Conservation (phyloP, 352 stramenopile species). For the Globisporangium rhizosaccharum region DNA sequence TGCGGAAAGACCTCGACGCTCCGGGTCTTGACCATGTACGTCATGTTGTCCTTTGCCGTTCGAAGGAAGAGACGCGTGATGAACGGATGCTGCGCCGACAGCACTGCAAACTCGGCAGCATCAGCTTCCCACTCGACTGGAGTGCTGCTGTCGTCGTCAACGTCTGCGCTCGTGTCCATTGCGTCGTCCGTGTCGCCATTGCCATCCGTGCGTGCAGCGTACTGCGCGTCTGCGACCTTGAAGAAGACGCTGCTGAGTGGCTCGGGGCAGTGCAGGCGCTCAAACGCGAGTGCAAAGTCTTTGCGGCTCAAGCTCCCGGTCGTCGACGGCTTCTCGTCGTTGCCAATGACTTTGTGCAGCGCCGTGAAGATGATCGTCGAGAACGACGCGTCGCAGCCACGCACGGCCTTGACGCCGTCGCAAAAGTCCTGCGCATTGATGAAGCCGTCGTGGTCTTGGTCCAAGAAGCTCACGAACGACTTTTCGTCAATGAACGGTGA, state of each 20-base stretch:
- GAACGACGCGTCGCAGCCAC: constrained; percentile 48
- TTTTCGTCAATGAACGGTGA: constrained; percentile 64
- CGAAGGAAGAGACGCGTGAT: constrained; percentile 59
- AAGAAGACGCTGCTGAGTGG: constrained; percentile 58
- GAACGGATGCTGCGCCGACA: constrained; percentile 60
- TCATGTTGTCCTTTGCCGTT: constrained; percentile 58
- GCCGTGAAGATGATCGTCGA: constrained; percentile 60
- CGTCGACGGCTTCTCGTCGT: constrained; percentile 1
- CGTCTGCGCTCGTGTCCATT: background rate
- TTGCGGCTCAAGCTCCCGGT: constrained; percentile 8
- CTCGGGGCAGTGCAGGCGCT: constrained; percentile 54
- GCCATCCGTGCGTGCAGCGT: constrained; percentile 15
- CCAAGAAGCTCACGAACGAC: constrained; percentile 54
- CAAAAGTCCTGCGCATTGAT: constrained; percentile 73
- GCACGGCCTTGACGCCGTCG: constrained; percentile 49
- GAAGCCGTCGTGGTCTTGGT: constrained; percentile 64
- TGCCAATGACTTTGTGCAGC: constrained; percentile 41
- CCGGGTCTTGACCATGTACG: constrained; percentile 39
- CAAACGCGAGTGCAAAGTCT: constrained; percentile 46
- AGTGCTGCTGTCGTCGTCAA: background rate
- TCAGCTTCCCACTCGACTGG: constrained; percentile 30
- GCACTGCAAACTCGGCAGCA: constrained; percentile 29
- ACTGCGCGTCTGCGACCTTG: constrained; percentile 38
- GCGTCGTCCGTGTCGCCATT: background rate
- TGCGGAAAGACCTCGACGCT: constrained; percentile 44